phyloP scores from a whole-genome alignment of 2,329 filamentous ascomycete species.

The Cercospora sp. region DNA sequence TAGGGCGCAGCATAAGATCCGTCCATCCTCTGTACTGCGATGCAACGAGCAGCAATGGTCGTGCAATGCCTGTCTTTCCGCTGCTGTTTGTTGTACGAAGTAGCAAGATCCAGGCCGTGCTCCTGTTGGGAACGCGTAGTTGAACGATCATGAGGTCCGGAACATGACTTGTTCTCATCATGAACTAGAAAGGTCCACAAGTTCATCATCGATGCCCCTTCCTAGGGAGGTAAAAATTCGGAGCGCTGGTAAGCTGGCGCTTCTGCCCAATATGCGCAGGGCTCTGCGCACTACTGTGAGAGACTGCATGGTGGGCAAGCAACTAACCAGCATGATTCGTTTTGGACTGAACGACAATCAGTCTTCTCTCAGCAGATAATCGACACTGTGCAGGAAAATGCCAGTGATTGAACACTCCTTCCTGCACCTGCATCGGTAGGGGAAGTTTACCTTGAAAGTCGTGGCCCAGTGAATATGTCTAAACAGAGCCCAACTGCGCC shows the following conservation, averaged over 20 bases:
- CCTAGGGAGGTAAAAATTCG: background rate
- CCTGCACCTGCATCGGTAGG: background rate
- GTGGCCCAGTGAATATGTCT: background rate
- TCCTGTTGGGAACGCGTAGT: no score
- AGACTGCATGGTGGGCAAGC: background rate
- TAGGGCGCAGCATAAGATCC: no score
- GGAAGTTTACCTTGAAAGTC: background rate
- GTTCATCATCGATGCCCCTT: background rate
- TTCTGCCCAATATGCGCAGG: background rate
- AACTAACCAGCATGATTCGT: background rate
- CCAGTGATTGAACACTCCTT: background rate
- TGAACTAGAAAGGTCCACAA: no score
- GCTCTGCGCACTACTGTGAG: background rate
- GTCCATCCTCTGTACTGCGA: no score
- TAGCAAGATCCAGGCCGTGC: no score
- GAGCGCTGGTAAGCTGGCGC: background rate
- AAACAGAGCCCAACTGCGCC: background rate
- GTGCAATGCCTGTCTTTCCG: no score
- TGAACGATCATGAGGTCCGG: no score
- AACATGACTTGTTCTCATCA: no score
- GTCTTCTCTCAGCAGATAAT: background rate
- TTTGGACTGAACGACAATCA: background rate
- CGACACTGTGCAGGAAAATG: background rate
- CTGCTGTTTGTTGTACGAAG: no score
- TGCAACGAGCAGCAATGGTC: no score